A percentile compares a stretch with the other conserved stretches of the same genome.
These are phyloP conservation scores for Solanum hybrid DNA, from an alignment of 305 asterid species.

Conservation along the genomic window DNA sequence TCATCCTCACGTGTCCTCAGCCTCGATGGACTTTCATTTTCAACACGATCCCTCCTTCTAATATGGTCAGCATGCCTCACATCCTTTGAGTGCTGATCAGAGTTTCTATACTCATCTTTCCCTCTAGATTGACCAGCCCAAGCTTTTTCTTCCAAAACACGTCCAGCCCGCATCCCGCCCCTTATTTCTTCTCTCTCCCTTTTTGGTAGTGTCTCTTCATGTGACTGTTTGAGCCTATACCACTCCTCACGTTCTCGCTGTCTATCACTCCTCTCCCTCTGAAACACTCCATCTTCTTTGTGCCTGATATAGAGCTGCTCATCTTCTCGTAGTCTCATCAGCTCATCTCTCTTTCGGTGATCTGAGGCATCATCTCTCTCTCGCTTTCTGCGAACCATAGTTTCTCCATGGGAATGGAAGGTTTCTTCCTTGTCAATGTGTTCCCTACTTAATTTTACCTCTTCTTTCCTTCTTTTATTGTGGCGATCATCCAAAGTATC, in stretches of 20 bases:
- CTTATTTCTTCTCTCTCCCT: slow-evolving; percentile 68
- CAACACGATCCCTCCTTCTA: slow-evolving; percentile 64
- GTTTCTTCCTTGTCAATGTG: slow-evolving; percentile 50
- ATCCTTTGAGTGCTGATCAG: slow-evolving; percentile 53
- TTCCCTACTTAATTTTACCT: slow-evolving; percentile 37
- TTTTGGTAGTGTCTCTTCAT: slow-evolving; percentile 50
- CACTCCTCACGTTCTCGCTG: slow-evolving; percentile 81
- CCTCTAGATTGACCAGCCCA: slow-evolving; percentile 59
- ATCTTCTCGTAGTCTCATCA: slow-evolving; percentile 48
- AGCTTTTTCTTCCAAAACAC: slow-evolving; percentile 56
- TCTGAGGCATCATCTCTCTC: slow-evolving; percentile 72
- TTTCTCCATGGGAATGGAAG: slow-evolving; percentile 44
- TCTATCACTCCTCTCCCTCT: slow-evolving; percentile 67
- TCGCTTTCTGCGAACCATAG: slow-evolving; percentile 60
- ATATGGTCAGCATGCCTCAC: slow-evolving; percentile 49
- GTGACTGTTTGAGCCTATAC: slow-evolving; percentile 53
- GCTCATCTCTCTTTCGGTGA: slow-evolving; percentile 65
- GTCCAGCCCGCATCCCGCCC: slow-evolving; percentile 41
- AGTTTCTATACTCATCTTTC: slow-evolving; percentile 61
- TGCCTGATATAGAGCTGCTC: slow-evolving; percentile 50
- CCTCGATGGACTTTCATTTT: slow-evolving; percentile 46
- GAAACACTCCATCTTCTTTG: slow-evolving; percentile 57
- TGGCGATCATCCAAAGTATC: slow-evolving; percentile 45
- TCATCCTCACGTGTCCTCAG: slow-evolving; percentile 67
- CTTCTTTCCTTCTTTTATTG: slow-evolving; percentile 72